Base-by-base conservation (phyloP, 371 early-diverging fungal species). In the Mortierella sp. region DNA sequence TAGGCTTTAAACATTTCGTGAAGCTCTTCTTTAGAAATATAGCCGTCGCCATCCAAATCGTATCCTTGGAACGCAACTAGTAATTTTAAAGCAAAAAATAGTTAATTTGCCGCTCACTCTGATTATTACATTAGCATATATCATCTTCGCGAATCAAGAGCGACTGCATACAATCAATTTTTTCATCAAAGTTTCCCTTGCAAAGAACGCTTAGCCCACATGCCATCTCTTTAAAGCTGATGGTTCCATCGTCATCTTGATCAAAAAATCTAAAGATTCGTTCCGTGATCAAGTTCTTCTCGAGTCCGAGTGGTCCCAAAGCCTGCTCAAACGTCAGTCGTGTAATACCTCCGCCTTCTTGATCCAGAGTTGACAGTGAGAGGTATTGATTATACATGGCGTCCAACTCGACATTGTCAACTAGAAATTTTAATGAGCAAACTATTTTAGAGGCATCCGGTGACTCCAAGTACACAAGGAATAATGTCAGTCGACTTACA, bases 261-360 rank as follows among this genome's bases (percentile, higher is more conserved):
- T 97, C 98, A 82, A 95, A 97, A 65, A 96, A 97, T 4, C 85
- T 83, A 80, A 97, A 98, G 54, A 97, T 92, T 5, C 97, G 89
- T 42, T 93, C 93, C 1, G 93, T 93, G 56, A 98, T 92, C 64
- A 97, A 83, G 61, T 96, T 95, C 72, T 93, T 91, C 35, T 94
- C 93, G 31, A 93, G 68, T 31, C 96, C 96, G 22, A 96, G 87
- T 15, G 94, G 94, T 0, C 98, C 97, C 12, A 98, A 84, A 51
- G 96, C 97, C 60, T 87, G 86, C 70, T 93, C 92, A 77, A 97
- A 98, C 9, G 92, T 94, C 47, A 88, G 87, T 32, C 87, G 85
- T 45, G 90, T 91, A 60, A 98, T 96, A 12, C 95, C 96, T 32
- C 91, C 92, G 23, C 84, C 86, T 7, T 82, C 83, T 34, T 85